Evolutionary conservation across 1,139 yeast genomes (phyloP).

Genomic region (Candida labiduridarum): DNA sequence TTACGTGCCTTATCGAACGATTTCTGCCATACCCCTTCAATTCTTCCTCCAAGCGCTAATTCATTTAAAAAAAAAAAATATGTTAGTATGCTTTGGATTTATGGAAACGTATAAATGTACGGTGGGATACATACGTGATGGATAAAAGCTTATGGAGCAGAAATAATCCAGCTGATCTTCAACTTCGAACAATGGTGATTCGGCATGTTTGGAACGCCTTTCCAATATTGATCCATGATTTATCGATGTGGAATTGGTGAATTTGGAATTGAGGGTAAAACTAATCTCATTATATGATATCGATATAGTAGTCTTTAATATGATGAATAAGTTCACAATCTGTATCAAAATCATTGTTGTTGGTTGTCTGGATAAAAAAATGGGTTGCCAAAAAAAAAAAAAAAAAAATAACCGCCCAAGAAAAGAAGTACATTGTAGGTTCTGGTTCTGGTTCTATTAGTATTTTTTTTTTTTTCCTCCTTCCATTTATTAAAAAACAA

Average conservation of each 20-base stretch:
- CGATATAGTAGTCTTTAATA: not conserved
- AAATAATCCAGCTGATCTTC: constrained; percentile 31
- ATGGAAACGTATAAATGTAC: not conserved
- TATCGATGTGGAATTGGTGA: constrained; percentile 11
- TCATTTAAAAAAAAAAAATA: not conserved
- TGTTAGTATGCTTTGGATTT: not conserved
- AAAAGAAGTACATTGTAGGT: not conserved
- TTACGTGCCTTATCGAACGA: constrained; percentile 60
- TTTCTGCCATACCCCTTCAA: constrained; percentile 53
- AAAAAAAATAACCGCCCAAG: not conserved
- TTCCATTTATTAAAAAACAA: not conserved
- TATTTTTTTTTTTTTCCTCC: not conserved
- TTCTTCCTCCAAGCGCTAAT: constrained; percentile 44
- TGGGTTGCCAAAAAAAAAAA: not conserved
- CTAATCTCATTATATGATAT: constrained; percentile 8
- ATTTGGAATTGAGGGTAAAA: constrained; percentile 15
- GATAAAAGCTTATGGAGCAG: constrained; percentile 34
- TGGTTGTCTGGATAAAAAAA: not conserved
- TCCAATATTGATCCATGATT: constrained; percentile 5
- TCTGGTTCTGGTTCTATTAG: not conserved
- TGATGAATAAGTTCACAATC: not conserved
- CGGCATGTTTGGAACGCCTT: constrained; percentile 41
- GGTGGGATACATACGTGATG: constrained; percentile 34
- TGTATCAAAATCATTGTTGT: not conserved
- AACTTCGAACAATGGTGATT: constrained; percentile 32